A percentile compares a stretch with the other conserved stretches of the same genome.
These are phyloP conservation scores for Populus deltoides DNA, from an alignment of 345 rosid species.

Conservation along the genomic window DNA sequence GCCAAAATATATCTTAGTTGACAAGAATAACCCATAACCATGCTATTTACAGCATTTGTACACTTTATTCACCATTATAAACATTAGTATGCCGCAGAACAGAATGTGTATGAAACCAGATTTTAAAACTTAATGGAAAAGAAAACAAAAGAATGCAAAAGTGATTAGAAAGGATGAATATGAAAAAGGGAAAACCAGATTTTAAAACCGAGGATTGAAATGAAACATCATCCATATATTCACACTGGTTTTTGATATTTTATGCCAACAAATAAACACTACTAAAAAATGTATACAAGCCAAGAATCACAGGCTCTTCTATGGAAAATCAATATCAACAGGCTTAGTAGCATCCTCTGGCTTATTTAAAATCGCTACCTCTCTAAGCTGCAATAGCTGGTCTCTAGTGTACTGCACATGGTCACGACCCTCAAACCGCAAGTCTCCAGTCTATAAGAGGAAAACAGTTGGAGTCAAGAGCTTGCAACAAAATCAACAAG, in stretches of 20 bases:
- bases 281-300: background rate
- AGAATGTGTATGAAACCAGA: background rate
- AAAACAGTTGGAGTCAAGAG: slow-evolving; percentile 13
- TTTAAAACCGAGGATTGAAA: background rate
- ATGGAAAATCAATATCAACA: background rate
- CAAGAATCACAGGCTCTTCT: background rate
- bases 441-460: slow-evolving; percentile 59
- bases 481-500: background rate
- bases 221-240: background rate
- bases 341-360: background rate
- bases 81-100: background rate
- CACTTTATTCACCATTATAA: background rate
- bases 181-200: background rate
- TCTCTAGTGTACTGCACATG: slow-evolving; percentile 60
- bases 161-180: background rate
- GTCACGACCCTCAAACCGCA: slow-evolving; percentile 59
- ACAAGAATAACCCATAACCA: background rate
- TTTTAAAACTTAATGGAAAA: background rate
- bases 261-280: background rate
- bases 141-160: background rate
- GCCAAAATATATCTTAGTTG: background rate
- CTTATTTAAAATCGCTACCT: slow-evolving; percentile 36
- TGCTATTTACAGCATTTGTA: background rate
- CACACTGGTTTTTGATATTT: background rate
- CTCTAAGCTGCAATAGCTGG: slow-evolving; percentile 65